Conservation (phyloP, 2,329 filamentous ascomycete genomes). For the Aspergillus luchuensis region DNA sequence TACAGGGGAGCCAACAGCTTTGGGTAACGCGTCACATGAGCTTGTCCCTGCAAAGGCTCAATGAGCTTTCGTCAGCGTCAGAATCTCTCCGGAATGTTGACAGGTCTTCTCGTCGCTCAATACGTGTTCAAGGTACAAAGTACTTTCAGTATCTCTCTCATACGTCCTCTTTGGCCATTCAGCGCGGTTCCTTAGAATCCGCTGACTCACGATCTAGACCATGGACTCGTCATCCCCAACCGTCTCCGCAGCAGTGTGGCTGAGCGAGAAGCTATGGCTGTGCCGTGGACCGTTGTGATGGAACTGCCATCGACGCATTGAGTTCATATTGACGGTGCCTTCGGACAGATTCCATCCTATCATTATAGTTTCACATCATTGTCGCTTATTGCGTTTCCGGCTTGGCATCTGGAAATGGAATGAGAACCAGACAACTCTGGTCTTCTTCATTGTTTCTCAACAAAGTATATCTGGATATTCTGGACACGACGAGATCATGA, state of each 20-base stretch:
- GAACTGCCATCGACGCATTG: neutral
- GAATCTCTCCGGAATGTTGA: neutral
- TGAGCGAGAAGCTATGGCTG: neutral
- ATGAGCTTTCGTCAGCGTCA: neutral
- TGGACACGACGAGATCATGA: neutral
- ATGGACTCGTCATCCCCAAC: neutral
- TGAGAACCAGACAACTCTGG: neutral
- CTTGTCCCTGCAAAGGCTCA: neutral
- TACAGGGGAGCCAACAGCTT: neutral
- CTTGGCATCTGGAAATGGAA: neutral
- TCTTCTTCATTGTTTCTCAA: too few species aligned
- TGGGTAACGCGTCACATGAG: constrained; percentile 11
- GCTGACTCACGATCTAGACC: neutral
- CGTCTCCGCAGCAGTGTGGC: constrained; percentile 1
- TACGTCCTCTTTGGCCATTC: neutral
- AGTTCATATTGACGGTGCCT: neutral
- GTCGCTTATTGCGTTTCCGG: neutral
- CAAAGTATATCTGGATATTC: neutral
- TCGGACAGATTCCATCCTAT: neutral
- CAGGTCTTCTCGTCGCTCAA: neutral
- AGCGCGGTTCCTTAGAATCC: neutral
- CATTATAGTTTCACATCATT: neutral
- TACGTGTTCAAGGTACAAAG: neutral
- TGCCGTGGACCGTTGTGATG: neutral
- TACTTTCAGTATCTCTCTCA: neutral